Evolutionary conservation across 768 basidiomycete genomes (phyloP).

Genomic region (Termitomyces sp.): DNA sequence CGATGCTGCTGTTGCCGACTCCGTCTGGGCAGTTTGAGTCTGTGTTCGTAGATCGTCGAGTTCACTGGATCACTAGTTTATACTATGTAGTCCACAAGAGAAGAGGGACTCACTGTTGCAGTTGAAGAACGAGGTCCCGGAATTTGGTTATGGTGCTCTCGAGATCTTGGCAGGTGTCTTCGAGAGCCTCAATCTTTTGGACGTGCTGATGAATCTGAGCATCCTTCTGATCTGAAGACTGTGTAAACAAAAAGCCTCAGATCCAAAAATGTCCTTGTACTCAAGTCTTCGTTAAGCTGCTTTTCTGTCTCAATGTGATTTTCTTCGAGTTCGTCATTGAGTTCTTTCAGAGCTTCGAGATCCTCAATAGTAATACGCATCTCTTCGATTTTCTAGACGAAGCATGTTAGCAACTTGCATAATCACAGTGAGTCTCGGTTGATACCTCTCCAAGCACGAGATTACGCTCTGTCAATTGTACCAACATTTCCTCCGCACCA

Average conservation of each 20-base stretch:
- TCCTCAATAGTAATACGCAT: constrained; percentile 96
- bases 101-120: constrained; percentile 62
- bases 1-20: constrained; percentile 76
- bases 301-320: constrained; percentile 94
- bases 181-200: constrained; percentile 59
- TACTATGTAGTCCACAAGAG: background rate
- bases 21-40: constrained; percentile 78
- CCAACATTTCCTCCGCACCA: constrained; percentile 94
- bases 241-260: background rate
- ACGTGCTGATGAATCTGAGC: constrained; percentile 59
- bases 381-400: constrained; percentile 86
- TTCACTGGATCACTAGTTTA: constrained; percentile 47
- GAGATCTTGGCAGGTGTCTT: constrained; percentile 78
- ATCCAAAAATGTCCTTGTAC: constrained; percentile 34
- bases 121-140: constrained; percentile 79
- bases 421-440: background rate
- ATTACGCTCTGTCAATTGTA: constrained; percentile 92
- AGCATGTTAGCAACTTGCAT: background rate
- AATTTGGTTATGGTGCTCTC: constrained; percentile 89
- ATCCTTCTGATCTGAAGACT: constrained; percentile 58
- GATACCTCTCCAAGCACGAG: constrained; percentile 83
- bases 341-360: constrained; percentile 90
- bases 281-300: constrained; percentile 82
- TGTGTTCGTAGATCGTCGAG: constrained; percentile 78
- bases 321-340: constrained; percentile 96